Percentiles rank a stretch among this genome's conserved stretches.
Conservation (phyloP, 495 filamentous ascomycete genomes). For the Podospora australis region DNA sequence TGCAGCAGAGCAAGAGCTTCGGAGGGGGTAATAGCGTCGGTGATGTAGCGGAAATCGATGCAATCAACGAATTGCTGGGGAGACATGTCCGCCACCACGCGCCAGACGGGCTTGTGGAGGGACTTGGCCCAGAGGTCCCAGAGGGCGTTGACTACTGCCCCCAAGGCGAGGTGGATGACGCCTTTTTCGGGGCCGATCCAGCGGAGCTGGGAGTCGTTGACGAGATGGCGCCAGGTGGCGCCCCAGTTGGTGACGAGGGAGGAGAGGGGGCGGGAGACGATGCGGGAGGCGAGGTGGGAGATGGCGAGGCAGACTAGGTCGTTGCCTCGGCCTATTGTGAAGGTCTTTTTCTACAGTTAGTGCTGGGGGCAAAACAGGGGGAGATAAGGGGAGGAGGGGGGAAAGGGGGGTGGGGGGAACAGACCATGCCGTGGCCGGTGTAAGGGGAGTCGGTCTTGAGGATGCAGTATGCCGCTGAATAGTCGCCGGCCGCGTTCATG, state of each 20-base stretch:
- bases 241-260: slow-evolving; percentile 76
- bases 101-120: slow-evolving; percentile 82
- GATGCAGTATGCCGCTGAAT: slow-evolving; percentile 89
- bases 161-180: slow-evolving; percentile 86
- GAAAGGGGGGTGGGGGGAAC: slow-evolving; percentile 4
- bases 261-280: slow-evolving; percentile 65
- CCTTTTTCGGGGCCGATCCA: slow-evolving; percentile 97
- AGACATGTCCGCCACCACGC: slow-evolving; percentile 80
- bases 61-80: slow-evolving; percentile 79
- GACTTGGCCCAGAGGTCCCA: slow-evolving; percentile 95
- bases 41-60: slow-evolving; percentile 92
- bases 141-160: slow-evolving; percentile 83
- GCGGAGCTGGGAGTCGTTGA: slow-evolving; percentile 81
- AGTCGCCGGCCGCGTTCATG: slow-evolving; percentile 94
- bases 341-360: no score
- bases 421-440: slow-evolving; percentile 83
- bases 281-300: slow-evolving; percentile 62
- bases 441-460: slow-evolving; percentile 68
- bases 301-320: slow-evolving; percentile 89
- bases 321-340: slow-evolving; percentile 94
- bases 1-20: slow-evolving; percentile 71
- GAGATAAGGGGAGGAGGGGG: not conserved
- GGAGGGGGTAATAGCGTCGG: slow-evolving; percentile 81
- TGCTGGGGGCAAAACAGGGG: not conserved
- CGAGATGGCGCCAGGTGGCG: slow-evolving; percentile 83